Evolutionary conservation across 306 rosid species (phyloP), one percentile per base, ranked within the genome.

Genomic region (Acacia confusa): DNA sequence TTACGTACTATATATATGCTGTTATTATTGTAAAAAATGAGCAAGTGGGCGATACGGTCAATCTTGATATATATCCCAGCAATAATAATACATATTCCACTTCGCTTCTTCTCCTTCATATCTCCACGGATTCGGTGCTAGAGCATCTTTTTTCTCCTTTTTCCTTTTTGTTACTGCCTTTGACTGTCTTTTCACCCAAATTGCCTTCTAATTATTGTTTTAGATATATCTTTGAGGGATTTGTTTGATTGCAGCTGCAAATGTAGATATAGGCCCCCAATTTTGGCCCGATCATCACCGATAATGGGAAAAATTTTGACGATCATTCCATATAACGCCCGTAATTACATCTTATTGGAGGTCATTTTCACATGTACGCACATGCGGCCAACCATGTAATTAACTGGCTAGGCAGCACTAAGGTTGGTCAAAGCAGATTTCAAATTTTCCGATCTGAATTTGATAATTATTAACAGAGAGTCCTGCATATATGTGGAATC

Each of bases 321-420:
- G 65, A 74, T 71, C 2, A 78, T 72, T 65, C 69, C 34, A 78
- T 72, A 44, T 61, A 74, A 48, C 57, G 64, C 22, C 50, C 32
- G 45, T 41, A 82, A 24, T 36, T 77, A 44, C 4, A 36, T 36
- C 7, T 12, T 65, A 66, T 75, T 76, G 57, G 81, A 81, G 82
- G 87, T 5, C 6, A 7, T 70, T 78, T 67, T 78, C 87, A 85
- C 88, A 79, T 76, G 50, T 41, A 81, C 55, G 89, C 97, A 88
- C 89, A 84, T 81, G 71, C n/a, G n/a, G n/a, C 89, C 85, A 79
- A 75, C 81, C 77, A 79, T 81, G 82, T 76, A 87, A 78, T 72
- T 78, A 14, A 12, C 48, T 44, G 38, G 34, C 43, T 6, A 1
- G 47, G 15, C 11, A 86, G 80, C 78, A 61, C 88, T 45, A 76